Evolutionary conservation across 129 eudicot species (phyloP).

Genomic region (Pittosporum tobira): DNA sequence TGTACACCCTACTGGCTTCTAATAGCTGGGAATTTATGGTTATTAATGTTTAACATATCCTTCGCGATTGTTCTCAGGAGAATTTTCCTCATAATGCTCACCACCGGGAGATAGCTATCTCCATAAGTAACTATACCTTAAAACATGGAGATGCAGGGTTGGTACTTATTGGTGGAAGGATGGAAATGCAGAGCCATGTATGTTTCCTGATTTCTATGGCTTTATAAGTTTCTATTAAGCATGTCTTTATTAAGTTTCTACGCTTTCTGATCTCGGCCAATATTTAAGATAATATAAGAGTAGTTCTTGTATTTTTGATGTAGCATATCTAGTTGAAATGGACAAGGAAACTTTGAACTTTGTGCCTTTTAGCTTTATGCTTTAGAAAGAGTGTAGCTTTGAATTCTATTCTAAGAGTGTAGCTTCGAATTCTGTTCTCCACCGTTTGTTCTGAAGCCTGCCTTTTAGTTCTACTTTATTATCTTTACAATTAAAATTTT

Average conservation of each 20-base stretch:
- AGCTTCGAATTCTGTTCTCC: neutral
- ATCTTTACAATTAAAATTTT: neutral
- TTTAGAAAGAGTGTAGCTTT: too few relatives aligned
- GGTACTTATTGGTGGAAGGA: conserved; percentile 81
- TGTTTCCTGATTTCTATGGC: conserved; percentile 17
- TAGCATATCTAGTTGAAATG: too few relatives aligned
- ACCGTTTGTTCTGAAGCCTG: neutral
- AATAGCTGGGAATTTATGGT: neutral
- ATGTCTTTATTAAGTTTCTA: neutral
- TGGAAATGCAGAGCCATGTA: conserved; percentile 98
- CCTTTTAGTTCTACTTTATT: neutral
- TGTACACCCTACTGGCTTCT: neutral
- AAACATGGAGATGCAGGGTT: conserved; percentile 95
- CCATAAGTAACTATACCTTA: conserved; percentile 77
- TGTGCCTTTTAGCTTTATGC: too few relatives aligned
- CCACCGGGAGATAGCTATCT: conserved; percentile 83
- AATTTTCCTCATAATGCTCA: conserved; percentile 95
- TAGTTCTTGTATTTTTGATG: too few relatives aligned
- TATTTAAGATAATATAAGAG: neutral
- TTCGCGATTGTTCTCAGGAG: conserved; percentile 36
- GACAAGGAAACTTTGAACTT: too few relatives aligned
- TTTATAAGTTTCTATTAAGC: neutral
- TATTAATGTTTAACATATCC: conserved; percentile 2
- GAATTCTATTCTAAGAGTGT: too few relatives aligned
- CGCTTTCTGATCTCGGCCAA: neutral